Conservation (phyloP, 78 protist genomes). For the Creolimax fragrantissima region DNA sequence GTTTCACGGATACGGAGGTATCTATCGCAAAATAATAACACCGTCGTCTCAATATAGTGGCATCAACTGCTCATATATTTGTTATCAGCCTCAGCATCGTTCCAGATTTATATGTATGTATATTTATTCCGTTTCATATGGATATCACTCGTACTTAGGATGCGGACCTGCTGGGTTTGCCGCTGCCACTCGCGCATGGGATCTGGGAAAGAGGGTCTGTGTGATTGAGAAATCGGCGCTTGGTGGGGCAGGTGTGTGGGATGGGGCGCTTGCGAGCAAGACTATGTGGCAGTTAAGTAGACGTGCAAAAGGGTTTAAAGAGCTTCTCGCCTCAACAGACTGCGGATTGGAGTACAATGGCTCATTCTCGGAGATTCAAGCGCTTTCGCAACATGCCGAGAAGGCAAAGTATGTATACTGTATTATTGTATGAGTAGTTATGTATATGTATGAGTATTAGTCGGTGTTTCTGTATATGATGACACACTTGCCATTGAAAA, state of each 20-base stretch:
- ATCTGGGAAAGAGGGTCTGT: not conserved
- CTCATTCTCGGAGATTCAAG: not conserved
- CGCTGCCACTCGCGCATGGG: not conserved
- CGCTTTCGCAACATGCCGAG: not conserved
- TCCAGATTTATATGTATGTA: too few species aligned
- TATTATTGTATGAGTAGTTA: not conserved
- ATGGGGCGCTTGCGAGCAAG: constrained; percentile 22
- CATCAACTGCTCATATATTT: too few species aligned
- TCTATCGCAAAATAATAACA: too few species aligned
- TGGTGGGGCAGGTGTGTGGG: constrained; percentile 8
- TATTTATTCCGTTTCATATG: too few species aligned
- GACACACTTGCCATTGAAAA: too few species aligned
- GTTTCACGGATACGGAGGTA: too few species aligned
- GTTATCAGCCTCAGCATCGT: too few species aligned
- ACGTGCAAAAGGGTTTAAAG: not conserved
- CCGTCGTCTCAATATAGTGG: too few species aligned
- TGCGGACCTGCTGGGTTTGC: constrained; percentile 27
- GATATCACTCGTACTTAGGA: too few species aligned
- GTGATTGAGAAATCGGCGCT: not conserved
- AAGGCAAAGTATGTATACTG: not conserved
- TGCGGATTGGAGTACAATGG: not conserved
- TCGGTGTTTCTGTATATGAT: not conserved
- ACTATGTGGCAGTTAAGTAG: constrained; percentile 19
- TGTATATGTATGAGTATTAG: not conserved
- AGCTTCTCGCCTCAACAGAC: not conserved